These are phyloP conservation scores for Rhodomyrtus tomentosa DNA, from an alignment of 345 rosid genomes.

Conservation along the genomic window DNA sequence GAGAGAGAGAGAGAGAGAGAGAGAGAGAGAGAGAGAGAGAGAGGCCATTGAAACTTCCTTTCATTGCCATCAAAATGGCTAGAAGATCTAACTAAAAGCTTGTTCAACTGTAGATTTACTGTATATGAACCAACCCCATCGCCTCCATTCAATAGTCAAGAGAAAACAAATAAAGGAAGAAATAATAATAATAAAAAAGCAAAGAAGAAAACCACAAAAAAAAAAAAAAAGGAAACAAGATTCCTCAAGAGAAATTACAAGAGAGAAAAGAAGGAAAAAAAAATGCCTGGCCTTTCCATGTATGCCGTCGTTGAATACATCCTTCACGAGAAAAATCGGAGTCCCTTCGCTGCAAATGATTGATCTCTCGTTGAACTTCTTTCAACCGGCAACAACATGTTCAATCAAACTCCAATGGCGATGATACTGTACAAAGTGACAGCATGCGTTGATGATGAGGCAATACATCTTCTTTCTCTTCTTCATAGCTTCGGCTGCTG, in stretches of 20 bases:
- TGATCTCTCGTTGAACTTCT: neutral
- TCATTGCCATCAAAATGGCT: neutral
- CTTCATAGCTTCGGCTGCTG: neutral
- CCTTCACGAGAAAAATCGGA: neutral
- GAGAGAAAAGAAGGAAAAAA: neutral
- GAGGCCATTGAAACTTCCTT: neutral
- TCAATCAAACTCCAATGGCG: neutral
- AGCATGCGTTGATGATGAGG: neutral
- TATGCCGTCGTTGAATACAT: conserved; percentile 8
- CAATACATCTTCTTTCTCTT: conserved; percentile 1
- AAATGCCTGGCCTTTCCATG: conserved; percentile 35
- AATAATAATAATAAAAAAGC: neutral
- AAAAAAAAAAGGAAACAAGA: neutral
- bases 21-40: neutral
- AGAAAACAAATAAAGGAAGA: neutral
- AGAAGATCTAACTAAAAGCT: neutral
- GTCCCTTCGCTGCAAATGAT: neutral
- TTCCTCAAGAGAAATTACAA: neutral
- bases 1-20: neutral
- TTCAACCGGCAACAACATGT: neutral
- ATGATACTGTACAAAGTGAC: neutral
- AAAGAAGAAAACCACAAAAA: neutral
- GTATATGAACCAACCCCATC: neutral
- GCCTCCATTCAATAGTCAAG: neutral
- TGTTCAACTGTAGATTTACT: neutral